A percentile compares a stretch with the other conserved stretches of the same genome.
Conservation (phyloP, 139 green algal genomes). For the Chlorella ohadii region DNA sequence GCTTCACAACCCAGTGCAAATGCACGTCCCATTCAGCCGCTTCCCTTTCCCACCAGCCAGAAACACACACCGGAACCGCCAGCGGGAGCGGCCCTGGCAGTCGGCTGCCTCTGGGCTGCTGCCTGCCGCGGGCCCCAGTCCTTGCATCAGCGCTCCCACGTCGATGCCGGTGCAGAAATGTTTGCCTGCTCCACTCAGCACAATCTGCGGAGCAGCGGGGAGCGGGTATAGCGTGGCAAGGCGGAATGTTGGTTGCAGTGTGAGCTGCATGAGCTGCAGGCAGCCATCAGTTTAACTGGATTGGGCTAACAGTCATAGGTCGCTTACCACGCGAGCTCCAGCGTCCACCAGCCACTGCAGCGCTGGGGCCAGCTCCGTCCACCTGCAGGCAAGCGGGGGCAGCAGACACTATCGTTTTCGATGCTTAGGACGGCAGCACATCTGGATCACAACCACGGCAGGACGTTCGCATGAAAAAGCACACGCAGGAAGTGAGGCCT, state of each 20-base stretch:
- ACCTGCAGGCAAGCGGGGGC: background rate
- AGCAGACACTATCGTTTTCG: no score
- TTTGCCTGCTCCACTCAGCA: slow-evolving; percentile 65
- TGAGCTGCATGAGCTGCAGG: background rate
- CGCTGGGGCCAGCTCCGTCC: slow-evolving; percentile 9
- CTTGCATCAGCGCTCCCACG: slow-evolving; percentile 30
- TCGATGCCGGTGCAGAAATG: slow-evolving; percentile 85
- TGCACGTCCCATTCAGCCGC: no score
- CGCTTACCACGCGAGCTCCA: slow-evolving; percentile 14
- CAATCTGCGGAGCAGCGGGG: slow-evolving; percentile 40
- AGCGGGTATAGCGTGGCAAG: no score
- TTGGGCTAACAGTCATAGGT: background rate
- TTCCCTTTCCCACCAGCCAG: no score
- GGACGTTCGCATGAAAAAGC: no score
- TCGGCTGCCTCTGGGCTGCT: background rate
- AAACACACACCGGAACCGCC: background rate
- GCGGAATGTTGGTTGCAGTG: no score
- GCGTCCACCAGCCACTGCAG: slow-evolving; percentile 23
- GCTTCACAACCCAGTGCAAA: no score
- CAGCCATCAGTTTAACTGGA: background rate
- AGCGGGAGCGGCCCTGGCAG: slow-evolving; percentile 6
- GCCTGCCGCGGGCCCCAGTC: background rate
- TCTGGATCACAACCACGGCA: no score
- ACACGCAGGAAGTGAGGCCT: no score
- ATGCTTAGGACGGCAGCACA: no score